These are phyloP conservation scores for Dictyostelium citrinum DNA, from an alignment of 78 protist species.

Conservation along the genomic window DNA sequence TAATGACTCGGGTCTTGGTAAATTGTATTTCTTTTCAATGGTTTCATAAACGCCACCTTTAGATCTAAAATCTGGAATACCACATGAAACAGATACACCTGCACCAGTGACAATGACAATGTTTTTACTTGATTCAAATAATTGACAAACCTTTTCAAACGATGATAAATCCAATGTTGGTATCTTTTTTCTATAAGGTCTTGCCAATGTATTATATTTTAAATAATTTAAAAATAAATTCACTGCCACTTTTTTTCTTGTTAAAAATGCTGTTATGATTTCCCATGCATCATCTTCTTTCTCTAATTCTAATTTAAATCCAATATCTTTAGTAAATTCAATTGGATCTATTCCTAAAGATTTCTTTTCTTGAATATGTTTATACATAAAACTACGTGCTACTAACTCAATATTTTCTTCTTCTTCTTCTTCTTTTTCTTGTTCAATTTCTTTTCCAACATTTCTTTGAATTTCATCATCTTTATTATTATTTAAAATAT, in stretches of 20 bases:
- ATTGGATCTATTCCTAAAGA: conserved; percentile 14
- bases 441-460: neutral
- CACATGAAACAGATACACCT: conserved; percentile 84
- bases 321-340: conserved; percentile 55
- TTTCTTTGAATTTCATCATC: neutral
- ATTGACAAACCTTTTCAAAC: conserved; percentile 47
- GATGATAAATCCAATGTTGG: neutral
- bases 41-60: conserved; percentile 90
- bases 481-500: neutral
- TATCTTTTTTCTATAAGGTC: conserved; percentile 19
- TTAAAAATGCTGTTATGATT: conserved; percentile 46
- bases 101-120: conserved; percentile 77
- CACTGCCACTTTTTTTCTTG: conserved; percentile 56
- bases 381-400: conserved; percentile 23
- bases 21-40: conserved; percentile 87
- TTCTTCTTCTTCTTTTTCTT: neutral
- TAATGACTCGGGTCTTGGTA: conserved; percentile 90
- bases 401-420: conserved; percentile 7
- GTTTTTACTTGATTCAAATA: conserved; percentile 55
- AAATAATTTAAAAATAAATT: conserved; percentile 50
- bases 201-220: conserved; percentile 22
- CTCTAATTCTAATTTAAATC: conserved; percentile 57
- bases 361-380: conserved; percentile 26
- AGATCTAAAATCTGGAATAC: conserved; percentile 94
- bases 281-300: conserved; percentile 59